Evolutionary conservation across 2,329 filamentous ascomycete genomes (phyloP).

Genomic region (Exophiala aquamarina): DNA sequence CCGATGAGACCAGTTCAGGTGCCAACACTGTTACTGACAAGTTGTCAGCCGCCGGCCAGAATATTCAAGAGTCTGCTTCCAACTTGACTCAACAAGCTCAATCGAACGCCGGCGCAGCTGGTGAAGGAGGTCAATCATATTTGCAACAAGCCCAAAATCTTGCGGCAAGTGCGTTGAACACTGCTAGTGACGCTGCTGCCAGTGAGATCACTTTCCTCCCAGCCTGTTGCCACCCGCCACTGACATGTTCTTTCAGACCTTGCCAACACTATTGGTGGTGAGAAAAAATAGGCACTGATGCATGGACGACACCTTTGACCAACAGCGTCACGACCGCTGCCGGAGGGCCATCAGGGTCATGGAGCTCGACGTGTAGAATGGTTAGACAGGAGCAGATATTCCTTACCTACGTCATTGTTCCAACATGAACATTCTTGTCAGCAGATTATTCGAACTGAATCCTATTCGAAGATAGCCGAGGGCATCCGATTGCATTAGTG

Average conservation of each 20-base stretch:
- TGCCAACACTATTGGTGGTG: conserved; percentile 24
- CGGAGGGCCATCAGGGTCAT: no score
- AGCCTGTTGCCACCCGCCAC: not conserved
- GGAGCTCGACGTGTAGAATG: no score
- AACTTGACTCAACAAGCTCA: conserved; percentile 6
- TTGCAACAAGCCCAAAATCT: conserved; percentile 23
- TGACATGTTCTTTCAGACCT: conserved; percentile 19
- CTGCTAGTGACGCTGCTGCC: conserved; percentile 23
- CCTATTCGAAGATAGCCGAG: no score
- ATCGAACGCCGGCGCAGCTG: conserved; percentile 14
- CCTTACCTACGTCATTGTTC: no score
- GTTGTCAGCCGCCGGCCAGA: conserved; percentile 11
- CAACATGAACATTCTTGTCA: no score
- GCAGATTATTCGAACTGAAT: no score
- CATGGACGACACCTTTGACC: no score
- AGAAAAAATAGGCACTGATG: conserved; percentile 20
- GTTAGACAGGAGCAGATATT: no score
- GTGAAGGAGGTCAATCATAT: conserved; percentile 10
- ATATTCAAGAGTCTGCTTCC: conserved; percentile 15
- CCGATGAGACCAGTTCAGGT: conserved; percentile 36
- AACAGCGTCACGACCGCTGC: no score
- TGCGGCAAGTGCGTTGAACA: conserved; percentile 25
- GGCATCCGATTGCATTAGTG: no score
- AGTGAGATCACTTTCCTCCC: conserved; percentile 7
- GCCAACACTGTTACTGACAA: conserved; percentile 8